A percentile compares a stretch with the other conserved stretches of the same genome.
These are phyloP conservation scores for Teratosphaeria nubilosa DNA, from an alignment of 2,329 filamentous ascomycete species.

Conservation along the genomic window DNA sequence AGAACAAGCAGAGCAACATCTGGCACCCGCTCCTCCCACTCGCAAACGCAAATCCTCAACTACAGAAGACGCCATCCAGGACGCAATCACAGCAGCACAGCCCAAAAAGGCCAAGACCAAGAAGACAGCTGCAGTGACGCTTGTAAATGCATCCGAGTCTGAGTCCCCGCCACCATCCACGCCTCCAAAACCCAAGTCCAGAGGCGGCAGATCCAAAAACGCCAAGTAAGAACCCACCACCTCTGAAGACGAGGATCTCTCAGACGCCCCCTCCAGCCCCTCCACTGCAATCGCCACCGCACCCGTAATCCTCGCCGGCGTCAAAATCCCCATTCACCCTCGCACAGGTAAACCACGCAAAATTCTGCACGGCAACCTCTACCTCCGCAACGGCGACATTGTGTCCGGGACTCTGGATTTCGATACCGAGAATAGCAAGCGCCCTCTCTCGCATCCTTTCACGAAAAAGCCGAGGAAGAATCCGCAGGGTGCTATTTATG, in stretches of 20 bases:
- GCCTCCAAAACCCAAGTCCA: not conserved
- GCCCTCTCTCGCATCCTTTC: not conserved
- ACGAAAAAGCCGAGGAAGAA: not conserved
- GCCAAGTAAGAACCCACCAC: not conserved
- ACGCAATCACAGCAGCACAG: not conserved
- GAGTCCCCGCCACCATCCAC: not conserved
- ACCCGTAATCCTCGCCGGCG: not conserved
- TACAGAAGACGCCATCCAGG: not conserved
- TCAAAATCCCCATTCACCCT: not conserved
- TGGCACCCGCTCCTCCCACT: not conserved
- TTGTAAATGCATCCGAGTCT: not conserved
- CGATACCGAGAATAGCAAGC: not conserved
- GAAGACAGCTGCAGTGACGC: not conserved
- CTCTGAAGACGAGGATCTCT: not conserved
- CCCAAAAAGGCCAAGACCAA: not conserved
- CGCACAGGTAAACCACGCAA: not conserved
- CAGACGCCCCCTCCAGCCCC: not conserved
- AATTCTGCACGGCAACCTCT: not conserved
- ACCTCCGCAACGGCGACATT: not conserved
- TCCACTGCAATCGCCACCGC: not conserved
- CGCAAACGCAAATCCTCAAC: not conserved
- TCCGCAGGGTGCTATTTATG: not conserved
- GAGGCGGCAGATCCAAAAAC: not conserved
- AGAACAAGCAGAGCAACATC: constrained; percentile 8
- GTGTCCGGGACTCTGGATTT: not conserved